Base-by-base conservation (phyloP, 768 basidiomycete genomes). In the Boletales sp. region DNA sequence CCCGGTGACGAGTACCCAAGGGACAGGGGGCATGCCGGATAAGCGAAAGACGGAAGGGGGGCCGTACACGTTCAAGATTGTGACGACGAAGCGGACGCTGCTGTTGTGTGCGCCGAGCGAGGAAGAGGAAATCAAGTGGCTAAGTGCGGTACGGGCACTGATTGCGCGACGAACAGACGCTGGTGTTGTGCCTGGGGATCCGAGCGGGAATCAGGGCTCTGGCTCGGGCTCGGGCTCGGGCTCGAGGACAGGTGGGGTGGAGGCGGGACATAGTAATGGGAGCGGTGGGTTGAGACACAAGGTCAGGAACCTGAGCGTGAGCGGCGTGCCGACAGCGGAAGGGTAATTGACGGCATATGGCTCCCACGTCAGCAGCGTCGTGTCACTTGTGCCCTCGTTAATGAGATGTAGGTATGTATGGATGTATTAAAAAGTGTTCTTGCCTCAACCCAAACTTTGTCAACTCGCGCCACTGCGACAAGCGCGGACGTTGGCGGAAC, bases 71-170 rank as follows among this genome's bases (percentile, higher is more conserved):
- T 98, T 99, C 83, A 94, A 96, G 72, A 87, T 98, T 48, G 86
- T 98, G 57, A 96, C 94, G 34, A 94, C 95, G 47, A 94, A 95
- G 68, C 82, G 92, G 53, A 87, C 90, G 15, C 72, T 93, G 51
- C 68, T 95, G 46, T 74, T 98, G 21, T 96, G 94, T 60, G 96
- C 96, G 8, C 95, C 96, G 14, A 86, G 80, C 50, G 96, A 99
- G 68, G 96, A 97, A 60, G 95, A 98, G 59, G 96, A 98, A 72
- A 94, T 98, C 67, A 90, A 88, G 68, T 99, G 96, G 96, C 74
- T 99, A 41, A 93, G 94, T 44, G 93, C 95, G 10, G 82, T 98
- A 35, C 85, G 93, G 44, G 93, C 93, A 53, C 77, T 99, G 63
- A 87, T 98, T 55, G 87, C 87, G 17, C 76, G 90, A 47, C 74